Evolutionary conservation across 805 yeast genomes (phyloP), one percentile per base, ranked within the genome.

Genomic region (Starmerella bombicola): DNA sequence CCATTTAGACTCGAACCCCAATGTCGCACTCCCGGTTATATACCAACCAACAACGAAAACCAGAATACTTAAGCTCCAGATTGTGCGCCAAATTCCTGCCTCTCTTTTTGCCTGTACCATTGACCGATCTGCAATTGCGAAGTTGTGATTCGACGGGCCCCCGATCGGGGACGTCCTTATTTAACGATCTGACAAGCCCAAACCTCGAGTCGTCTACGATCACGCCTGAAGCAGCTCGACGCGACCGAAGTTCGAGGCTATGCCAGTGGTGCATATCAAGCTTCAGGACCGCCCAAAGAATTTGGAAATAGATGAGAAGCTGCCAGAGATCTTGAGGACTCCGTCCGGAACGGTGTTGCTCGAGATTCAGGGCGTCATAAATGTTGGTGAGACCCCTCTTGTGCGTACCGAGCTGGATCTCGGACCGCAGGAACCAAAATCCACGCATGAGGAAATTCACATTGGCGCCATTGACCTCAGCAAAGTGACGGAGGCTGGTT

Each of bases 1-100:
- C 61, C 67, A 67, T 47, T 65, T 65, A 1, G 80, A 78, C 3
- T 65, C 56, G 53, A 70, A 68, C 5, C 80, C 80, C 84, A 84
- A 78, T 1, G 73, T 64, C 3, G 69, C 41, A 0, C 78, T 56
- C 1, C 70, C 67, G 0, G 85, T 79, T 45, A 76, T 64, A 62
- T 48, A 40, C 42, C 40, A 44, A 19, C 50, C 45, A 6, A 44
- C 16, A 8, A 35, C 40, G 13, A 44, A 22, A 6, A 31, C 35
- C 2, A 36, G 26, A 4, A 44, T 7, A 22, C 38, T 26, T 13
- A 40, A 35, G 37, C 47, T 43, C 47, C 47, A 43, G 3, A 40
- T 12, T 5, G 44, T 43, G 20, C 47, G 33, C 43, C 43, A 43
- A 5, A 31, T 17, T 4, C 44, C 42, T 13, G 44, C 44, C 31